Evolutionary conservation across 495 filamentous ascomycete genomes (phyloP).

Genomic region (Astrothelium macrocarpum): DNA sequence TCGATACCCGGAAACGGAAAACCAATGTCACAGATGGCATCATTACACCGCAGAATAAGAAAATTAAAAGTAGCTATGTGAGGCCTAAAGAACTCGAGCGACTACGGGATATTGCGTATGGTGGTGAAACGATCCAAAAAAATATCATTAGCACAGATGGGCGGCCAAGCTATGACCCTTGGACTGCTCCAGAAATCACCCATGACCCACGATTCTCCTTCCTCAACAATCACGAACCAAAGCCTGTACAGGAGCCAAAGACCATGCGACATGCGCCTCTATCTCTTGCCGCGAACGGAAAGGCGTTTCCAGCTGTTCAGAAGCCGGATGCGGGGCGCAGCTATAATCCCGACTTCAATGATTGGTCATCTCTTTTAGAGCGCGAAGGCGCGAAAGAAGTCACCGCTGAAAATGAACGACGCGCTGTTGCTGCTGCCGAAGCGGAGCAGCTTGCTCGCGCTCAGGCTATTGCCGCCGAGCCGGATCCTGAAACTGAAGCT

Average conservation of each 20-base stretch:
- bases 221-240: constrained; percentile 29
- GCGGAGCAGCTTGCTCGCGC: constrained; percentile 37
- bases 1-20: constrained; percentile 65
- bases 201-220: constrained; percentile 36
- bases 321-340: constrained; percentile 71
- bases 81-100: constrained; percentile 69
- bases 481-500: constrained; percentile 52
- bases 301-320: constrained; percentile 63
- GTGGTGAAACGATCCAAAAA: constrained; percentile 50
- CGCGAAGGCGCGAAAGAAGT: constrained; percentile 69
- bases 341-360: constrained; percentile 81
- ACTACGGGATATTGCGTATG: constrained; percentile 55
- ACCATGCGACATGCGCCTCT: constrained; percentile 70
- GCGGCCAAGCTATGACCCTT: constrained; percentile 58
- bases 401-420: constrained; percentile 65
- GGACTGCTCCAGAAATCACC: constrained; percentile 48
- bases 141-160: constrained; percentile 45
- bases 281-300: constrained; percentile 69
- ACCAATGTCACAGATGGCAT: constrained; percentile 56
- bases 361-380: constrained; percentile 67
- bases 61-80: constrained; percentile 60
- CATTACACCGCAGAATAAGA: constrained; percentile 58
- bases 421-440: constrained; percentile 57
- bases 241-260: constrained; percentile 58
- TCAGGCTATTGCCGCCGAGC: constrained; percentile 29